Evolutionary conservation across 2,329 filamentous ascomycete genomes (phyloP), one percentile per base, ranked within the genome.

Genomic region (Trichoderma lentiforme): DNA sequence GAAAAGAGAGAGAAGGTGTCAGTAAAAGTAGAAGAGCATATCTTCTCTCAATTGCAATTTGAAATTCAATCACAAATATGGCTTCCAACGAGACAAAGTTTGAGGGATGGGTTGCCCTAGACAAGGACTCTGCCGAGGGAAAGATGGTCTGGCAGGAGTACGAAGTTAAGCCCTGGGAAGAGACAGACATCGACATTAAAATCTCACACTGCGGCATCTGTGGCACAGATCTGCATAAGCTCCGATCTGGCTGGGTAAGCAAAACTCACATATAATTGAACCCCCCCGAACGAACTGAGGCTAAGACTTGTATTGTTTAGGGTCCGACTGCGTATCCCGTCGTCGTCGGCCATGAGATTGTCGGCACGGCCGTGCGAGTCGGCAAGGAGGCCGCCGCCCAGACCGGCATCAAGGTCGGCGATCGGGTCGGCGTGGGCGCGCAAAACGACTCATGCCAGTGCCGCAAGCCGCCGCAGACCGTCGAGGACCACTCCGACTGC

Each of bases 361-460:
- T 91, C 68, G 90, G 90, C 26, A 84, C 81, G 3, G 86, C 85
- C 2, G 84, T 87, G 11, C 84, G 86, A 14, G 82, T 90, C 32
- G 89, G 89, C n/a, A 80, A 65, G 32, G 62, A 58, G 24, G 69
- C 69, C 6, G 62, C 80, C 18, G 76, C 84, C 47, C 83, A 84
- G 3, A 81, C 78, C 12, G 77, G 79, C 6, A 84, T 92, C 79
- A 87, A 90, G 78, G 83, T 86, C 39, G 90, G 90, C 71, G 84
- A 91, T 77, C 86, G 88, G 11, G 90, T 92, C 51, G 91, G 90
- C 60, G 89, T 92, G n/a, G 90, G 90, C 47, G 90, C 91, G 8
- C 90, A 92, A 77, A 86, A 86, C 30, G 89, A 86, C 78, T 88
- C 89, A 32, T 92, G 90, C 81, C 84, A 90, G 39, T 92, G 90